Base-by-base conservation (phyloP, 192 early-diverging fungal species). In the Spizellomyces sp. region DNA sequence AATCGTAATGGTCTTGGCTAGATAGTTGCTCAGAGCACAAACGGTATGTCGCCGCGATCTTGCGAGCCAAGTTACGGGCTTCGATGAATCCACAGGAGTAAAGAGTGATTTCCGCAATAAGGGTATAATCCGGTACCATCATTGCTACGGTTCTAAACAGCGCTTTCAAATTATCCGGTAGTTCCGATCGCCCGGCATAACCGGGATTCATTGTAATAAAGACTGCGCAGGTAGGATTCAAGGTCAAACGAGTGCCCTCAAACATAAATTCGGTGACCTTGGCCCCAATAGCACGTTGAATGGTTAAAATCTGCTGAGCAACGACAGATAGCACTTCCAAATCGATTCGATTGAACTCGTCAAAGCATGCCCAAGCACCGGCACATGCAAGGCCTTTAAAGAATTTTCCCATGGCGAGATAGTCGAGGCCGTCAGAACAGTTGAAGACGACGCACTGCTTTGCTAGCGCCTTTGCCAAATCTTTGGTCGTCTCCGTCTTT, bases 121-220 rank as follows among this genome's bases (percentile, higher is more conserved):
- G 72, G 0, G 83, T 84, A 67, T 88, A 87, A 62, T 88, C 87
- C 4, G 84, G 84, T 27, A 86, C 87, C 87, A 88, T 87, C 87
- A 87, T 87, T 1, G 85, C 87, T n/a, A 88, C 80, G 4, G 77
- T 83, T 12, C 83, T 62, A 43, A 86, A 83, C 6, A 82, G 59
- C 1, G 81, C 86, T 48, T 83, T 84, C 17, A 85, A 62, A 67
- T 85, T 85, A 61, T 85, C 83, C 4, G 83, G 83, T 6, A 85
- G 73, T 61, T 84, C 81, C 8, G 77, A 79, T 9, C 81, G 77
- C 9, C 86, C 86, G 36, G 87, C 87, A 80, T 88, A 88, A 12
- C 87, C 87, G 10, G 87, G 87, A 75, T 88, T 88, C 87, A 88
- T 88, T 8, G 87, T 88, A 65, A 88, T 88, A 66, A 88, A 88